Percentiles rank a stretch among this genome's conserved stretches.
phyloP scores from a whole-genome alignment of 164 flowering plant genomes.

The Annona squamosa region DNA sequence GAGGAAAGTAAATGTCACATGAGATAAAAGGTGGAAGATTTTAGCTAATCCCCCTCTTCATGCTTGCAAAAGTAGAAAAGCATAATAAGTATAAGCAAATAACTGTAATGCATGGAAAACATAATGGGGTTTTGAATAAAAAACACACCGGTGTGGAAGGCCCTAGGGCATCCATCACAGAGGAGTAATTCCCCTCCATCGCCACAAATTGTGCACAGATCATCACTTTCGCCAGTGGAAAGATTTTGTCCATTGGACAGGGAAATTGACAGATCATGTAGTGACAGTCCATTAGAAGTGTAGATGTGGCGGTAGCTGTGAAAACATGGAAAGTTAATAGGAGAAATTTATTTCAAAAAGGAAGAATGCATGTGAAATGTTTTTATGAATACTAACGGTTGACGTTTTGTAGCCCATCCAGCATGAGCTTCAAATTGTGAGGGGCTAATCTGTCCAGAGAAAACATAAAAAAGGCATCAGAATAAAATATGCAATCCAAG shows the following conservation, averaged over 20 bases:
- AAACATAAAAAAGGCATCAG: not conserved
- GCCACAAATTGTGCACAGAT: constrained; percentile 80
- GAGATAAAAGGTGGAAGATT: too few relatives aligned
- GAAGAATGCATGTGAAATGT: not conserved
- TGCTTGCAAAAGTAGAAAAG: not conserved
- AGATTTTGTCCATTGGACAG: constrained; percentile 61
- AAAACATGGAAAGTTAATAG: constrained; percentile 6
- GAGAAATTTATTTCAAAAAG: not conserved
- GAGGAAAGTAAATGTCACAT: too few relatives aligned
- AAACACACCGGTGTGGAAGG: constrained; percentile 63
- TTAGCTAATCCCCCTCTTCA: not conserved
- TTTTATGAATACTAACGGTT: constrained; percentile 64
- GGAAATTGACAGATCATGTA: constrained; percentile 77
- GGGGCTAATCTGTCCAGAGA: constrained; percentile 65
- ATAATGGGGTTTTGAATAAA: not conserved
- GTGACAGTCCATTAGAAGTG: constrained; percentile 66
- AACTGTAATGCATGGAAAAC: not conserved
- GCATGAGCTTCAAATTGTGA: constrained; percentile 98
- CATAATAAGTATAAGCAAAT: not conserved
- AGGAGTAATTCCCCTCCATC: constrained; percentile 60
- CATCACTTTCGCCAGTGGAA: constrained; percentile 51
- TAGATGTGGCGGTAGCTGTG: constrained; percentile 87
- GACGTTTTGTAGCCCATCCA: constrained; percentile 87
- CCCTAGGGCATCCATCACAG: constrained; percentile 72
- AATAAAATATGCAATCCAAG: not conserved